phyloP scores from a whole-genome alignment of 257 asterid genomes.

The Solanum sitiens region DNA sequence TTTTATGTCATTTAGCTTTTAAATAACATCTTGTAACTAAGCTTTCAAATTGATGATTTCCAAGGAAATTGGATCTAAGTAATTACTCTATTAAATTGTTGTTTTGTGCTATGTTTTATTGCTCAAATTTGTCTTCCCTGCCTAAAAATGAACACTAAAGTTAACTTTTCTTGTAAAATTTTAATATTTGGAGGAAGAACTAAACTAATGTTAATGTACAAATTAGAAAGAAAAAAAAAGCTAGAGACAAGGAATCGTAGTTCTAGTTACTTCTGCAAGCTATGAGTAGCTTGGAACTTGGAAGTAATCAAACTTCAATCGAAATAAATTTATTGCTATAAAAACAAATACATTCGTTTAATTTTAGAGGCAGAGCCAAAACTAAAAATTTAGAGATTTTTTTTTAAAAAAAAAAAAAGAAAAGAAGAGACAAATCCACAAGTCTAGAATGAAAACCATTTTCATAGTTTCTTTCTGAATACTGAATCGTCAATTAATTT shows the following conservation, averaged over 20 bases:
- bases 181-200: not conserved
- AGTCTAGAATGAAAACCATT: no score
- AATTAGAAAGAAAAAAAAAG: not conserved
- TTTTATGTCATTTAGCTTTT: not conserved
- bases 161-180: not conserved
- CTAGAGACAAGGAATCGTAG: not conserved
- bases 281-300: not conserved
- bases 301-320: not conserved
- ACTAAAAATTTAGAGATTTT: no score
- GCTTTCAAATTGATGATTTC: not conserved
- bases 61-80: not conserved
- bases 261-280: not conserved
- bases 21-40: not conserved
- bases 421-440: rapidly evolving
- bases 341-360: not conserved
- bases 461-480: no score
- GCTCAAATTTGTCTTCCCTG: not conserved
- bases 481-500: no score
- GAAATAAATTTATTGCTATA: not conserved
- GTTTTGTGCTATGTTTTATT: not conserved
- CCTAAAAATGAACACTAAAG: not conserved
- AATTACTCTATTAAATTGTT: not conserved
- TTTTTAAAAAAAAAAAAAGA: no score
- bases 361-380: not conserved
- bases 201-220: not conserved